Evolutionary conservation across 2,329 filamentous ascomycete genomes (phyloP), one percentile per base, ranked within the genome.

Genomic region (Knufia petricola): DNA sequence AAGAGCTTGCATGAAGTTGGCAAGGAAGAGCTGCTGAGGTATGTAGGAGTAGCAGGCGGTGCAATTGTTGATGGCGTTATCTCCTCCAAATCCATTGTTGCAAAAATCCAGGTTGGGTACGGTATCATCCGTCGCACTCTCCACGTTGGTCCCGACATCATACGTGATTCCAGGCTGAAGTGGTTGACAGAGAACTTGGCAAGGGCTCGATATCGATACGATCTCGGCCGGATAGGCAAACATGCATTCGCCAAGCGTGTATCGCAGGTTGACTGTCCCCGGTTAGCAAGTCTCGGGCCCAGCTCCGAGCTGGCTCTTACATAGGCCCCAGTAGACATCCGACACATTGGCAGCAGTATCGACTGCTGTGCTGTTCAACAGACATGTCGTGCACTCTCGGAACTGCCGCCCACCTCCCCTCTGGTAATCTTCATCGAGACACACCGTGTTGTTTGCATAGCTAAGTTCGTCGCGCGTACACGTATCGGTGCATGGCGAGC

Each of bases 1-100:
- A 34, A 71, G 58, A 17, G 69, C 61, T 62, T 72, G 69, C 30
- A 72, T 55, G 55, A 70, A 72, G 52, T 72, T 72, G 15, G 64
- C 64, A 41, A 71, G 53, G 40, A 64, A 69, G 15, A 66, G 58
- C 49, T 69, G 66, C 42, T 60, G 63, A 2, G 55, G 59, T 19
- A 68, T 70, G 50, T 66, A 53, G 30, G 68, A 67, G 49, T 70
- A 72, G 55, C 69, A 72, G 15, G 59, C 57, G 7, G 66, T 63
- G 59, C 69, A 72, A 34, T 59, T 58, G 41, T 64, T 66, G 48
- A 72, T 64, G 3, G 63, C 55, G 34, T 65, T 64, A 51, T 71
- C 67, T 36, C 66, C 63, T 46, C 71, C 71, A 1, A 58, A 53
- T 0, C 61, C 57, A 1, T 60, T 53, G 2, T 59, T 59, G 48